phyloP scores from a whole-genome alignment of 2,329 filamentous ascomycete species.

The Ophiostoma pallidulum region DNA sequence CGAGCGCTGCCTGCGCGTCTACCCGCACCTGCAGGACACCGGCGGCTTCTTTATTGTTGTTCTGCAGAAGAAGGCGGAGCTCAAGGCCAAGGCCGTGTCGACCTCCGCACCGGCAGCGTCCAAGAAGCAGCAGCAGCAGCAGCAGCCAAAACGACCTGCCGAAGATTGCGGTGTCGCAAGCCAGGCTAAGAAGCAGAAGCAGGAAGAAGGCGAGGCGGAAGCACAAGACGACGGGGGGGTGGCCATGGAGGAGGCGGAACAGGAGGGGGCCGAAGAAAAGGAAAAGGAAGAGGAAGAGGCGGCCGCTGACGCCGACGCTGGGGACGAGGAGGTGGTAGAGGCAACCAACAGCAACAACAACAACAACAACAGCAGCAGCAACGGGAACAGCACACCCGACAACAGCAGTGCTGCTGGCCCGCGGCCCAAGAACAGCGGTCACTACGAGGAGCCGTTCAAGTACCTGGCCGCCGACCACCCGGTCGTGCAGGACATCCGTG shows the following conservation, averaged over 20 bases:
- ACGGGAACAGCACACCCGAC: not conserved
- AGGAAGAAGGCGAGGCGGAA: slow-evolving; percentile 8
- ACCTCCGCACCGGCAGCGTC: not conserved
- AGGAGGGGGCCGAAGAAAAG: slow-evolving; percentile 11
- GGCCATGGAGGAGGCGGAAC: slow-evolving; percentile 11
- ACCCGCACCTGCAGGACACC: slow-evolving; percentile 91
- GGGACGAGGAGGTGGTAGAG: slow-evolving; percentile 12
- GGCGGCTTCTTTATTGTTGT: slow-evolving; percentile 97
- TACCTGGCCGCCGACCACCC: slow-evolving; percentile 67
- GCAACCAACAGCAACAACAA: slow-evolving; percentile 10
- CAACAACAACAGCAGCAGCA: not conserved
- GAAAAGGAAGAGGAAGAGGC: slow-evolving; percentile 17
- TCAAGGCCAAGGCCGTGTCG: slow-evolving; percentile 57
- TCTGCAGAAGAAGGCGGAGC: slow-evolving; percentile 81
- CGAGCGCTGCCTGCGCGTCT: slow-evolving; percentile 86
- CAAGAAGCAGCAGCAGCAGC: slow-evolving; percentile 27
- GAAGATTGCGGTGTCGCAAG: slow-evolving; percentile 24
- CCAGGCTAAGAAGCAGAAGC: slow-evolving; percentile 34
- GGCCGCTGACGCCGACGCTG: slow-evolving; percentile 9
- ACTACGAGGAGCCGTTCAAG: slow-evolving; percentile 87
- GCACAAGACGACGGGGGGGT: slow-evolving; percentile 18
- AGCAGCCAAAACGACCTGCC: slow-evolving; percentile 25
- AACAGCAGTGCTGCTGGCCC: slow-evolving; percentile 16
- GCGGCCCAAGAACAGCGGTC: slow-evolving; percentile 38
- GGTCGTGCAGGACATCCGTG: slow-evolving; percentile 66